Conservation (phyloP, 805 yeast genomes). For the Clavispora santaluciae region DNA sequence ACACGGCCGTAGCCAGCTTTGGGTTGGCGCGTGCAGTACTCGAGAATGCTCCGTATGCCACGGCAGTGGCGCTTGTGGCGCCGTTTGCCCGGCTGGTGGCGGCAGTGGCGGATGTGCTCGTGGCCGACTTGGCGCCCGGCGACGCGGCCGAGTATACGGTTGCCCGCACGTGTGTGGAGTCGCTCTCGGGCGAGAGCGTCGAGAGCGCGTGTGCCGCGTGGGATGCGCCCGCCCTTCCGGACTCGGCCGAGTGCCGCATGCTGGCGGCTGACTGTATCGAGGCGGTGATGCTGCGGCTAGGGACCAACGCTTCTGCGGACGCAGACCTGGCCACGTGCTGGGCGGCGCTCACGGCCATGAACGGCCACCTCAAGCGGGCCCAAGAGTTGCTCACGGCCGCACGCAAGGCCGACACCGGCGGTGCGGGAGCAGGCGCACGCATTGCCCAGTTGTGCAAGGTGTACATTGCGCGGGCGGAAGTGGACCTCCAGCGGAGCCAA, state of each 20-base stretch:
- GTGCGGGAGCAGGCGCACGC: conserved; percentile 26
- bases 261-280: conserved; percentile 42
- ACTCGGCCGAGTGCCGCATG: conserved; percentile 34
- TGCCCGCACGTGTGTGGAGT: conserved; percentile 17
- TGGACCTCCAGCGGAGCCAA: conserved; percentile 46
- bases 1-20: background rate
- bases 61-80: background rate
- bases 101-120: background rate
- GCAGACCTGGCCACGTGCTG: conserved; percentile 24
- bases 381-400: conserved; percentile 25
- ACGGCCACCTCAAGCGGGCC: conserved; percentile 33
- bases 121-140: background rate
- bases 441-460: conserved; percentile 38
- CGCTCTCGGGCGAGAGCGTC: conserved; percentile 8
- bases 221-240: conserved; percentile 24
- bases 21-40: background rate
- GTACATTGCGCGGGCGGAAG: conserved; percentile 48
- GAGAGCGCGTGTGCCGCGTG: conserved; percentile 28
- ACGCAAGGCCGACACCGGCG: conserved; percentile 13
- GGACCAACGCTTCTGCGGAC: conserved; percentile 9
- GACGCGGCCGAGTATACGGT: conserved; percentile 25
- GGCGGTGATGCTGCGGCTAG: conserved; percentile 36
- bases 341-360: conserved; percentile 37
- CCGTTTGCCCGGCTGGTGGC: background rate
- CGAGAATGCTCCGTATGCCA: background rate